phyloP scores from a whole-genome alignment of 2,329 filamentous ascomycete species.

The Ascosphaera aggregata region DNA sequence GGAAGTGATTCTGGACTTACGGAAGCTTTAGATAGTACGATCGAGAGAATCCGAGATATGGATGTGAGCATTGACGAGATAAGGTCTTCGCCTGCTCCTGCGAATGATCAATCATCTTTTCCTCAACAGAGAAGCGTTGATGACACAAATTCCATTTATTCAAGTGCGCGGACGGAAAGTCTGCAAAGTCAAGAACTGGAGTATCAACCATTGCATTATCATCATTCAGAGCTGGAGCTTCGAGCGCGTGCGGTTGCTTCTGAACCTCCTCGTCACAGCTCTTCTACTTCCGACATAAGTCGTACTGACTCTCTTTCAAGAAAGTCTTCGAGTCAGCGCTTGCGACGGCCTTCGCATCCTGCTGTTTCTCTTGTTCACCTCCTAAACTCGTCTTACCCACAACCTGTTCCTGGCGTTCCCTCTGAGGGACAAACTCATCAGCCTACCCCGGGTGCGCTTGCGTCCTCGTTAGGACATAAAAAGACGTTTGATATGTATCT shows the following conservation, averaged over 20 bases:
- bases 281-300: background rate
- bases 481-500: constrained; percentile 97
- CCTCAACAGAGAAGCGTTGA: background rate
- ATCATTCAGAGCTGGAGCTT: background rate
- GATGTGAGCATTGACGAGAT: background rate
- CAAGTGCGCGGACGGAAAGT: background rate
- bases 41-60: background rate
- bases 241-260: background rate
- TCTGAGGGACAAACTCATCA: background rate
- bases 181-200: background rate
- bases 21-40: background rate
- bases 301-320: background rate
- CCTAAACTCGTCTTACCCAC: constrained; percentile 50
- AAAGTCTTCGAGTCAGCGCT: background rate
- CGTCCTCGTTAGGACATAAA: constrained; percentile 69
- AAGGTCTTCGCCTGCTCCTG: background rate
- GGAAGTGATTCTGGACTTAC: background rate
- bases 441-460: constrained; percentile 12
- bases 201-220: background rate
- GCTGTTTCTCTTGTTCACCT: constrained; percentile 38
- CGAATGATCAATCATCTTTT: background rate
- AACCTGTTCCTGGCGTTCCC: constrained; percentile 29
- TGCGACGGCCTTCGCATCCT: background rate
- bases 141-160: background rate
- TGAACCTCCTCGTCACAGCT: background rate